Percentiles rank a stretch among this genome's conserved stretches.
phyloP scores from a whole-genome alignment of 768 basidiomycete genomes.

The Tephrocybe sp. region DNA sequence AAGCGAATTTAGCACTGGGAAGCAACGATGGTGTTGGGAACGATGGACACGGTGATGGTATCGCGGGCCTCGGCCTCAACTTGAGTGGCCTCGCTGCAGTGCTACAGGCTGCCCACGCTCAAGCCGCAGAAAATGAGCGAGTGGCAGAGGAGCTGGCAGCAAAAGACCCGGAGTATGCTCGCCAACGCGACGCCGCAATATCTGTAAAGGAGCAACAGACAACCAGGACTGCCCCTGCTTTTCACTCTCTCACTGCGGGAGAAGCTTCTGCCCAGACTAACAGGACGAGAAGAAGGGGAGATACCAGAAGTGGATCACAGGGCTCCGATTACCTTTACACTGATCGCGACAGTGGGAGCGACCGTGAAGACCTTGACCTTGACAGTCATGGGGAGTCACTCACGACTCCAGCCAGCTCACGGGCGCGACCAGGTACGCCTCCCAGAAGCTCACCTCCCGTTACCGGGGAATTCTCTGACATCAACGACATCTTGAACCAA shows the following conservation, averaged over 20 bases:
- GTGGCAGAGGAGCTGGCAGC: constrained; percentile 41
- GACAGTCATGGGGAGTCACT: constrained; percentile 25
- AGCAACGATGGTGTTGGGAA: constrained; percentile 25
- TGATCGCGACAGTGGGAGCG: constrained; percentile 45
- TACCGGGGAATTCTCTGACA: constrained; percentile 64
- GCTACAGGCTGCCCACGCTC: constrained; percentile 74
- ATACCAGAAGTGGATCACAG: constrained; percentile 42
- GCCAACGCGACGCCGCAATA: constrained; percentile 43
- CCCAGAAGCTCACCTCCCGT: constrained; percentile 47
- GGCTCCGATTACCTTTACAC: constrained; percentile 58
- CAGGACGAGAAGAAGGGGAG: constrained; percentile 32
- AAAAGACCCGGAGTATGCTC: constrained; percentile 44
- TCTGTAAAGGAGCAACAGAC: constrained; percentile 47
- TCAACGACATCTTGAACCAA: constrained; percentile 76
- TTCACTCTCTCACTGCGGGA: constrained; percentile 72
- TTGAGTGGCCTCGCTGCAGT: constrained; percentile 74
- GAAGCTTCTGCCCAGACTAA: constrained; percentile 34
- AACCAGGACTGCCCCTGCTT: constrained; percentile 74
- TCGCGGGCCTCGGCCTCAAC: constrained; percentile 51
- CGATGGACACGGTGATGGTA: constrained; percentile 30
- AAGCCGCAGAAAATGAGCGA: constrained; percentile 48
- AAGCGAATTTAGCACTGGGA: constrained; percentile 42
- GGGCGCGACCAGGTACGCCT: constrained; percentile 32
- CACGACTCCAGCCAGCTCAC: constrained; percentile 33
- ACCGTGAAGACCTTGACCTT: constrained; percentile 37